phyloP scores from a whole-genome alignment of 768 basidiomycete species.

The Serendipita sp. region DNA sequence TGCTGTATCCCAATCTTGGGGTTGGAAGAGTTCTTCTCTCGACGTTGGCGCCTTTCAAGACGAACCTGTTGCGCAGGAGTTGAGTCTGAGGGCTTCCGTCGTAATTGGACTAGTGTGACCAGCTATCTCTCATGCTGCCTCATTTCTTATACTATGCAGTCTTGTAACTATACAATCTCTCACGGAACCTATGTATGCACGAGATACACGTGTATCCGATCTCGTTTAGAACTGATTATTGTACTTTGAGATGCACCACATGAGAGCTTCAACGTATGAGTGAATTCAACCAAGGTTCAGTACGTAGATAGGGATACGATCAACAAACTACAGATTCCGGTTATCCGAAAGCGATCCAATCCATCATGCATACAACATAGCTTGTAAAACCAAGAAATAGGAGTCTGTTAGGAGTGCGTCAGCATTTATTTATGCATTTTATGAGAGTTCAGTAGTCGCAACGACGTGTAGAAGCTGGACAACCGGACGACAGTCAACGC shows the following conservation, averaged over 20 bases:
- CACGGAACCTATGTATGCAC: no score
- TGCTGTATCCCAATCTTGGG: slow-evolving; percentile 78
- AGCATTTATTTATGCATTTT: neutral
- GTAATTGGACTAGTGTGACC: slow-evolving; percentile 57
- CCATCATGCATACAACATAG: no score
- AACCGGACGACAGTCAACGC: neutral
- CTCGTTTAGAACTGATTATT: neutral
- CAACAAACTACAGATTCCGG: no score
- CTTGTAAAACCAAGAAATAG: no score
- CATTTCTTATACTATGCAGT: no score
- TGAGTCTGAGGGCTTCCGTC: slow-evolving; percentile 64
- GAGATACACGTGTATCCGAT: no score
- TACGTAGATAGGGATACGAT: no score
- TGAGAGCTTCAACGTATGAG: no score
- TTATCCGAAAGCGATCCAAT: no score
- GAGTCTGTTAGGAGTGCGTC: neutral
- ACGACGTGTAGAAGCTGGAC: neutral
- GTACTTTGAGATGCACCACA: no score
- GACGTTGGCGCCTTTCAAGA: slow-evolving; percentile 31
- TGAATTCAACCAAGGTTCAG: no score
- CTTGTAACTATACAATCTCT: no score
- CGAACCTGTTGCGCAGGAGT: slow-evolving; percentile 24
- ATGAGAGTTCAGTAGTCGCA: neutral
- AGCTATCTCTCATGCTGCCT: neutral
- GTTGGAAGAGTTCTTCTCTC: slow-evolving; percentile 62